These are phyloP conservation scores for Hansenula sp. DNA, from an alignment of 1,139 yeast genomes.

Conservation along the genomic window DNA sequence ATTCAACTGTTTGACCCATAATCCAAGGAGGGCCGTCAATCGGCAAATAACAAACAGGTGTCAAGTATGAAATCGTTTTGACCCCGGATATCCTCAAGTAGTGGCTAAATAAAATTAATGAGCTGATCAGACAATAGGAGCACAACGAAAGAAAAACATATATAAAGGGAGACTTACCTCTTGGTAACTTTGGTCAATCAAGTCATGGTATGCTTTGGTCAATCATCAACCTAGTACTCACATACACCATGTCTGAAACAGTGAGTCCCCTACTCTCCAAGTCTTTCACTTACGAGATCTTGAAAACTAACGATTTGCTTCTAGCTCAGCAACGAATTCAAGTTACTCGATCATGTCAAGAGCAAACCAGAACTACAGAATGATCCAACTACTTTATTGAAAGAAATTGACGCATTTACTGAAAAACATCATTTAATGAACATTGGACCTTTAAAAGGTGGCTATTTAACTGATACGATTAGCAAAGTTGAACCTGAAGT, in stretches of 20 bases:
- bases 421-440: conserved; percentile 25
- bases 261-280: too few relatives aligned
- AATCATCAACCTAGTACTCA: not conserved
- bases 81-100: too few relatives aligned
- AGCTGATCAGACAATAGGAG: too few relatives aligned
- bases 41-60: too few relatives aligned
- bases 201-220: not conserved
- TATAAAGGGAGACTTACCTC: too few relatives aligned
- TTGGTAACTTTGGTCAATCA: not conserved
- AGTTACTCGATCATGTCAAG: not conserved
- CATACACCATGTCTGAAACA: not conserved
- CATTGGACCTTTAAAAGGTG: conserved; percentile 35
- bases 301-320: not conserved
- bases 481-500: conserved; percentile 28
- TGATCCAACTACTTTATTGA: conserved; percentile 13
- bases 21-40: too few relatives aligned
- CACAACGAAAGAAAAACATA: too few relatives aligned
- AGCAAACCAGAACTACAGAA: conserved; percentile 3
- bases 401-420: conserved; percentile 11
- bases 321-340: not conserved
- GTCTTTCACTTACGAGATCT: too few relatives aligned
- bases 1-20: too few relatives aligned
- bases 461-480: conserved; percentile 28
- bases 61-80: too few relatives aligned
- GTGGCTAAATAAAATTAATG: too few relatives aligned